Base-by-base conservation (phyloP, 163 green algal species). In the Scenedesmus sp. region DNA sequence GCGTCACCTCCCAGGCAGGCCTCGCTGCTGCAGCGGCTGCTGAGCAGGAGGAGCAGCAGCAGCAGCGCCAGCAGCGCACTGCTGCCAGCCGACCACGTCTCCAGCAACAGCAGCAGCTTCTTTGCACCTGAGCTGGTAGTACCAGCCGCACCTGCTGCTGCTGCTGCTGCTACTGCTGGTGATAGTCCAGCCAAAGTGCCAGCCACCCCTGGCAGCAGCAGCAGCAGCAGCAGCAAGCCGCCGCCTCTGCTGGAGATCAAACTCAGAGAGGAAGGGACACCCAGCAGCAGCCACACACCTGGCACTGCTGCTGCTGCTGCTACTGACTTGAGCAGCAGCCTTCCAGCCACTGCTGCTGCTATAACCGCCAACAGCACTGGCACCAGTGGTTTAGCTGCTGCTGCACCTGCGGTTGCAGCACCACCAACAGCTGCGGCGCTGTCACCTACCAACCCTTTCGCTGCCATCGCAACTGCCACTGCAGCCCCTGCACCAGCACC, bases 151-250 rank as follows among this genome's bases (percentile, higher is more conserved):
- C 8, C 56, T 7, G 2, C 55, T 26, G 6, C 57, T 12, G 23
- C 20, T 10, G 3, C 16, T 18, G 59, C 13, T 26, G 81, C 26
- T 66, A 13, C 34, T 13, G 46, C 59, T 56, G 34, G 1, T 23
- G 81, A 16, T 55, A 87, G 12, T 55, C 73, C 34, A 26, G 60
- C 3, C 79, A 86, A 56, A 3, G 59, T 23, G 26, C 16, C 66
- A 76, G 16, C 66, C 26, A 18, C 66, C 2, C 66, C 2, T 34
- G 18, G 82, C 82, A 87, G 56, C 56, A 87, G 56, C 56, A 77
- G n/a, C n/a, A 60, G 60, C 84, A 89, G 62, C 84, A 74, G 2
- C 26, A 82, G 62, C 84, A 82, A 62, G n/a, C 76, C 26, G 57
- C 55, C 83, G 57, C n/a, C 62, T 81, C 76, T 84, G 2, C 12